Base-by-base conservation (phyloP, 2,329 filamentous ascomycete species). In the Diaporthe ampelina region DNA sequence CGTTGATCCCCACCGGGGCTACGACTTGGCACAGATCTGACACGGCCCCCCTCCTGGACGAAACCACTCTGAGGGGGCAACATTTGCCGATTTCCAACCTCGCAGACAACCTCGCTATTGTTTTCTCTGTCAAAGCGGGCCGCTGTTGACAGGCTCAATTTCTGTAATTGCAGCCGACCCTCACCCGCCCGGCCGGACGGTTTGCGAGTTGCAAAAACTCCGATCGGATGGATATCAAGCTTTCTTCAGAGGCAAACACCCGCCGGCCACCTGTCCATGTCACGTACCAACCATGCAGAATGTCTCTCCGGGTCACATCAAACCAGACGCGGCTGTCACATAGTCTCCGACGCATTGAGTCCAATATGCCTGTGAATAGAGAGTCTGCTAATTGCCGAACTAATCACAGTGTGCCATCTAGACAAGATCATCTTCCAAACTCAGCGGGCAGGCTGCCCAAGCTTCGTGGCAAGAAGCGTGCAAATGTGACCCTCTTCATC, bases 1-100 rank as follows among this genome's bases (percentile, higher is more conserved):
- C 63, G 48, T 54, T 67, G 63, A 40, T 54, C 63, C 37, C 63
- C 63, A 68, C 63, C 48, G 56, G 68, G 52, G 29, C 37, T 50
- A 70, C 19, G 56, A 50, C 68, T 58, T 70, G 68, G 50, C 54
- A 70, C 37, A 70, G 50, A 70, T 70, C 68, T 56, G 48, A 48
- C 50, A 56, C 54, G 37, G 35, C 24, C 50, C 21, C 35, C 37
- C 10, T 45, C 40, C 50, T 56, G 35, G 68, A 35, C 68, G 68
- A 56, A 58, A 56, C 54, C 35, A 59, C 32, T 59, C 29, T n/a
- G 17, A 48, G 11, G 29, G 24, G 37, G 68, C 56, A 70, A 57
- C 68, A 70, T 32, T 58, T 70, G 56, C 56, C 68, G 50, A 70
- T 70, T 11, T 45, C 29, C 9, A 13, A 15, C 26, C n/a, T 43